phyloP scores from a whole-genome alignment of 2,329 filamentous ascomycete species.

The Alternaria incomplexa region DNA sequence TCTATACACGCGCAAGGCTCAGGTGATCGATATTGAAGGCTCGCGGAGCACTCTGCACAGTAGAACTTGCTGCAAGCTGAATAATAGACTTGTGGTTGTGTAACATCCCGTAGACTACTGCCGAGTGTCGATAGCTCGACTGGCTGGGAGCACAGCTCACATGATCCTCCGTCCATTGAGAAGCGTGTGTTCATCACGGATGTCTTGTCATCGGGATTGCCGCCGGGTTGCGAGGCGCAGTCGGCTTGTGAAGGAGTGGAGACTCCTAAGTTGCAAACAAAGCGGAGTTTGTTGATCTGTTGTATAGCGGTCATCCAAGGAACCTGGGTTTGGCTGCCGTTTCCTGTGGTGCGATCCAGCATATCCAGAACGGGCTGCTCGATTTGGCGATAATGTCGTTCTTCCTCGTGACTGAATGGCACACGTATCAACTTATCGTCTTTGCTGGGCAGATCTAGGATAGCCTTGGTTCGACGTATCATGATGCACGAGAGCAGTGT shows the following conservation, averaged over 20 bases:
- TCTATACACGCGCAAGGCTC: background rate
- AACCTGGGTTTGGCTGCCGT: background rate
- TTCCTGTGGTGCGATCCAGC: background rate
- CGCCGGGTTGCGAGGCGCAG: background rate
- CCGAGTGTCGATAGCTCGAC: background rate
- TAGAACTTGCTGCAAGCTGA: constrained; percentile 2
- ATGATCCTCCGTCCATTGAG: background rate
- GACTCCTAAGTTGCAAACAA: constrained; percentile 56
- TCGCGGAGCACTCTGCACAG: background rate
- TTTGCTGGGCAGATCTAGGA: constrained; percentile 48
- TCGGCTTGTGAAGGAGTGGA: background rate
- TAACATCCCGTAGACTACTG: background rate
- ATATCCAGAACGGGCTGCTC: background rate
- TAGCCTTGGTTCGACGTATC: constrained; percentile 50
- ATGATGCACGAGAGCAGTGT: constrained; percentile 48
- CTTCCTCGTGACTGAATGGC: background rate
- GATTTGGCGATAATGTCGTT: background rate
- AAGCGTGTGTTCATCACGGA: background rate
- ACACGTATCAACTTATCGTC: constrained; percentile 27
- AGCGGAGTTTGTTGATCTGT: constrained; percentile 54
- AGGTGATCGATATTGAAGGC: background rate
- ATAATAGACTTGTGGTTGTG: background rate
- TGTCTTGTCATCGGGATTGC: background rate
- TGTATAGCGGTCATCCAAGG: constrained; percentile 43
- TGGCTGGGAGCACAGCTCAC: background rate